These are phyloP conservation scores for Malassezia arunalokei DNA, from an alignment of 1,284 basidiomycete genomes.

Conservation along the genomic window DNA sequence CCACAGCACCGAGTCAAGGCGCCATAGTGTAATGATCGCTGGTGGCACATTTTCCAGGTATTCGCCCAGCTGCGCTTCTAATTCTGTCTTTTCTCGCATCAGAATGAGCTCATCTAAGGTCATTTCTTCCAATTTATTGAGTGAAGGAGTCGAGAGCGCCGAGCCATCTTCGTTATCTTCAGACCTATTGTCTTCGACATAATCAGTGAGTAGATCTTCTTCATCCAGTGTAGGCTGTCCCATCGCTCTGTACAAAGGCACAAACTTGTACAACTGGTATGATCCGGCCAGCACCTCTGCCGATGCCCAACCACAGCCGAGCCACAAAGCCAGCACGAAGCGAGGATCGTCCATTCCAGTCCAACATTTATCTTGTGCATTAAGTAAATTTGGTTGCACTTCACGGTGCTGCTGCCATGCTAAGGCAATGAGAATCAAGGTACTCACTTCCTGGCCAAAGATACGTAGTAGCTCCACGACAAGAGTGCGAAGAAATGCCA, in stretches of 20 bases:
- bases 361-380: background rate
- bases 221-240: slow-evolving; percentile 1
- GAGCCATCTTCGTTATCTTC: background rate
- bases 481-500: slow-evolving; percentile 3
- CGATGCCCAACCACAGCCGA: slow-evolving; percentile 10
- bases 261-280: slow-evolving; percentile 13
- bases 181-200: background rate
- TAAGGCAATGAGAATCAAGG: slow-evolving; percentile 5
- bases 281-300: slow-evolving; percentile 11
- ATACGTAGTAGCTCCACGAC: slow-evolving; percentile 12
- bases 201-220: slow-evolving; percentile 11
- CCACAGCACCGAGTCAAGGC: slow-evolving; percentile 38
- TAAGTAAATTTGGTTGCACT: background rate
- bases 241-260: slow-evolving; percentile 9
- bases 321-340: slow-evolving; percentile 12
- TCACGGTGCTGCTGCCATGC: slow-evolving; percentile 1
- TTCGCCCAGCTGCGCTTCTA: slow-evolving; percentile 32
- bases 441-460: slow-evolving; percentile 3
- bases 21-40: slow-evolving; percentile 32
- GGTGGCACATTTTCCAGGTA: slow-evolving; percentile 29
- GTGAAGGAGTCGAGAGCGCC: background rate
- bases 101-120: slow-evolving; percentile 11
- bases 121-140: slow-evolving; percentile 5
- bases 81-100: slow-evolving; percentile 19
- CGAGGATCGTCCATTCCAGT: slow-evolving; percentile 13